Conservation (phyloP, 2,329 filamentous ascomycete genomes). For the Daldinia sp. region DNA sequence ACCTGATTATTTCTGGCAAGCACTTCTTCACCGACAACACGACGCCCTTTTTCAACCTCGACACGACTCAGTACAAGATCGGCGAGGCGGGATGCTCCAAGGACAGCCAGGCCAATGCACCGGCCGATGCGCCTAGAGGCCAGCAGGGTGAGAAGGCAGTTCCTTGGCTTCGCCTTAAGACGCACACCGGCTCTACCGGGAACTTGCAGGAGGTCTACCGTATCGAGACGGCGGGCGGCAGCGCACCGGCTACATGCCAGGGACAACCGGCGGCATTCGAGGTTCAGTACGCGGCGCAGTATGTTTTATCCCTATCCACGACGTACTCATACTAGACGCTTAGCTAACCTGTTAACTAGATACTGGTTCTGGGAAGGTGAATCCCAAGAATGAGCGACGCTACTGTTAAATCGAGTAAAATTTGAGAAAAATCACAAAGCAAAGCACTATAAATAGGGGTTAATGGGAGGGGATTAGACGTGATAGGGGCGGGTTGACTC, state of each 20-base stretch:
- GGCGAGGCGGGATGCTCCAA: constrained; percentile 71
- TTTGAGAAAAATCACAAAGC: constrained; percentile 29
- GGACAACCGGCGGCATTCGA: constrained; percentile 70
- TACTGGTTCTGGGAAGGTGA: constrained; percentile 45
- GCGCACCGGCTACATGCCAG: constrained; percentile 75
- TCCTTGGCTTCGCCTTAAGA: constrained; percentile 78
- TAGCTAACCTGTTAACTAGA: constrained; percentile 34
- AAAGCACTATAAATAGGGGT: not conserved
- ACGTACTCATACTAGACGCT: not conserved
- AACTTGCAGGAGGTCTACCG: constrained; percentile 81
- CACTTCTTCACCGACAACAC: constrained; percentile 80
- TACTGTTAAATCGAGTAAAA: constrained; percentile 23
- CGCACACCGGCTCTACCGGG: constrained; percentile 63
- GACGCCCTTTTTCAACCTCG: constrained; percentile 82
- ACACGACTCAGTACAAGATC: constrained; percentile 62
- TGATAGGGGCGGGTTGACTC: constrained; percentile 4
- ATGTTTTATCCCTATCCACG: constrained; percentile 58
- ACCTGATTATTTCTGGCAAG: constrained; percentile 73
- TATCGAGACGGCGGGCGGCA: constrained; percentile 83
- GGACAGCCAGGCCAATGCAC: constrained; percentile 67
- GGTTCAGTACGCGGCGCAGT: constrained; percentile 85
- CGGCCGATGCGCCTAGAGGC: constrained; percentile 66
- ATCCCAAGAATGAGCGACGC: constrained; percentile 4
- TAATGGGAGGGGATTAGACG: constrained; percentile 12
- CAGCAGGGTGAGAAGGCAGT: constrained; percentile 73